Evolutionary conservation across 371 early-diverging fungal genomes (phyloP).

Genomic region (Mucor circinelloides): DNA sequence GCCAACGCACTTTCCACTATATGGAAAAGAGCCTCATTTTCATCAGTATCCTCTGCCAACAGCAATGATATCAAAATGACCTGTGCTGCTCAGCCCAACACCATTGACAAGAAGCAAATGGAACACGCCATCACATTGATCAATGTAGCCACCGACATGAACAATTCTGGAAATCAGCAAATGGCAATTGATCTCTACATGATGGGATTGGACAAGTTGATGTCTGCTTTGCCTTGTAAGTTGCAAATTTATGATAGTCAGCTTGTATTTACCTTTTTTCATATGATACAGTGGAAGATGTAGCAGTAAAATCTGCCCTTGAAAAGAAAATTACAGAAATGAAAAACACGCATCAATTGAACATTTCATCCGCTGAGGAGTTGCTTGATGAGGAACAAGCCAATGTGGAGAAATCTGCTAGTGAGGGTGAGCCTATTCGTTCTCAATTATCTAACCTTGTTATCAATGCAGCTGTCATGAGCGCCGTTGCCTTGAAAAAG

Average conservation of each 20-base stretch:
- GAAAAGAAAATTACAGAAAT: constrained; percentile 38
- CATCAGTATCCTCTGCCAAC: constrained; percentile 4
- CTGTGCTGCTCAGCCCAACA: neutral
- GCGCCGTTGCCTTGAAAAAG: constrained; percentile 66
- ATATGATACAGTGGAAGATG: constrained; percentile 44
- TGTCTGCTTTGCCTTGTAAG: constrained; percentile 58
- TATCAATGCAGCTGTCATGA: constrained; percentile 52
- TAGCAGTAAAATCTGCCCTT: constrained; percentile 40
- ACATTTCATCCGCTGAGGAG: constrained; percentile 11
- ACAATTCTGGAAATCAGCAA: constrained; percentile 40
- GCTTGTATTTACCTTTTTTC: neutral
- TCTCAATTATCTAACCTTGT: constrained; percentile 46
- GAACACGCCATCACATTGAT: constrained; percentile 53
- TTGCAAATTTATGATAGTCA: neutral
- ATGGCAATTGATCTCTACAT: constrained; percentile 58
- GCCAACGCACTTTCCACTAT: constrained; percentile 18
- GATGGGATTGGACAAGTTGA: constrained; percentile 48
- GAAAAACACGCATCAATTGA: constrained; percentile 21
- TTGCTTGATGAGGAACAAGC: constrained; percentile 8
- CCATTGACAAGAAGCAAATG: constrained; percentile 42
- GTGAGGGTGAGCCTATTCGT: constrained; percentile 13
- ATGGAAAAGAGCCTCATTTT: constrained; percentile 35
- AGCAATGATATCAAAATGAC: constrained; percentile 4
- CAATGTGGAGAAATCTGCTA: constrained; percentile 7
- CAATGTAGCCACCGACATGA: constrained; percentile 52